Evolutionary conservation across 2,329 filamentous ascomycete species (phyloP).

Genomic region (Penicillium sp.): DNA sequence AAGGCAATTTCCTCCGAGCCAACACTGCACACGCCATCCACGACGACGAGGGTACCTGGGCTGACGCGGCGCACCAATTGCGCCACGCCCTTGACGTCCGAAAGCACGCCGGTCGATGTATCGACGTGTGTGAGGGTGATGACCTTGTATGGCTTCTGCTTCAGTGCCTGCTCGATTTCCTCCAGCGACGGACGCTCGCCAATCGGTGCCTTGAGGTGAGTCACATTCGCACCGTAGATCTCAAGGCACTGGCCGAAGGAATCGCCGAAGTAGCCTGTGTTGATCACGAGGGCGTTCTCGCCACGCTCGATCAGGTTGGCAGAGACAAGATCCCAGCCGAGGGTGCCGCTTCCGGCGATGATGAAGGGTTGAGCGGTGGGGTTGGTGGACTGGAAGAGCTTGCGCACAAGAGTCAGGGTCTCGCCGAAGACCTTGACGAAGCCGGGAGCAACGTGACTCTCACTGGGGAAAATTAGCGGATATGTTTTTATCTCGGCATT

Average conservation of each 20-base stretch:
- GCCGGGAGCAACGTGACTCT: constrained; percentile 86
- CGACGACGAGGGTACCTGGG: constrained; percentile 85
- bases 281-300: constrained; percentile 87
- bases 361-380: constrained; percentile 84
- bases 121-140: constrained; percentile 96
- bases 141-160: constrained; percentile 89
- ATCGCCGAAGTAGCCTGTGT: constrained; percentile 96
- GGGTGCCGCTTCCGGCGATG: constrained; percentile 88
- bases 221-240: constrained; percentile 86
- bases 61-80: constrained; percentile 82
- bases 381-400: constrained; percentile 89
- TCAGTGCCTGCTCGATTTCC: constrained; percentile 84
- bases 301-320: constrained; percentile 87
- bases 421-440: constrained; percentile 93
- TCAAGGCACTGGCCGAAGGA: constrained; percentile 89
- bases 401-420: constrained; percentile 79
- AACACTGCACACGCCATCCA: constrained; percentile 96
- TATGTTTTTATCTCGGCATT: constrained; percentile 5
- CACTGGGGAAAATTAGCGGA: constrained; percentile 52
- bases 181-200: constrained; percentile 82
- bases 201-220: constrained; percentile 84
- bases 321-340: constrained; percentile 96
- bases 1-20: constrained; percentile 95
- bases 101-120: constrained; percentile 93
- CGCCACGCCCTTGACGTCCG: constrained; percentile 79